Evolutionary conservation across 2,329 filamentous ascomycete species (phyloP), one percentile per base, ranked within the genome.

Genomic region (Aspergillus sp.): DNA sequence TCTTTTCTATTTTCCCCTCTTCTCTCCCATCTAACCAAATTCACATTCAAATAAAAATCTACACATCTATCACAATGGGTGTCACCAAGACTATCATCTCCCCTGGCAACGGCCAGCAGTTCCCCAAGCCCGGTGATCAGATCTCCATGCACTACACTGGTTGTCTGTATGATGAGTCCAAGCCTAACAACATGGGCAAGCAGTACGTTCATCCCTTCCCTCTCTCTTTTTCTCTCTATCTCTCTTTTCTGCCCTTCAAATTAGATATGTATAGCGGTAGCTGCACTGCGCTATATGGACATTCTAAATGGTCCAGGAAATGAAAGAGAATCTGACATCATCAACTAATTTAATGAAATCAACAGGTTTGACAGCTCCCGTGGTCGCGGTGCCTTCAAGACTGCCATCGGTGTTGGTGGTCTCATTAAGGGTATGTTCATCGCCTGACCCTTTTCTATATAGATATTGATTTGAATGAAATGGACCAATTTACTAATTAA

Each of bases 71-170:
- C 67, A 72, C 41, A 66, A 92, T 92, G 90, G 89, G 84, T 76
- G 91, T 97, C 72, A 84, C 81, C 61, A 96, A 92, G 83, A 84
- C 82, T 53, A 78, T 85, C 65, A 76, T 88, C 69, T 72, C 79
- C 38, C 77, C 84, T 64, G 93, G 94, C 72, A 83, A 84, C 71
- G 81, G 81, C 60, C 82, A 83, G 59, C 75, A 87, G 70, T 81
- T 78, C 66, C 91, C 94, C 60, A 73, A 79, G 66, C 70, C 73
- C 15, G 90, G 91, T 67, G 87, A 97, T 76, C 86, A 80, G 25
- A 91, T 98, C 72, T 86, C 85, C 72, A 96, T 98, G 74, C 87
- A 95, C 80, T 98, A 98, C 84, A 95, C 90, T 45, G 95, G 95
- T 70, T 97, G 83, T 80, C 84, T 98, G 65, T 90, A 89, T 79